phyloP scores from a whole-genome alignment of 202 grass and related monocot species.

The Panicum virgatum region DNA sequence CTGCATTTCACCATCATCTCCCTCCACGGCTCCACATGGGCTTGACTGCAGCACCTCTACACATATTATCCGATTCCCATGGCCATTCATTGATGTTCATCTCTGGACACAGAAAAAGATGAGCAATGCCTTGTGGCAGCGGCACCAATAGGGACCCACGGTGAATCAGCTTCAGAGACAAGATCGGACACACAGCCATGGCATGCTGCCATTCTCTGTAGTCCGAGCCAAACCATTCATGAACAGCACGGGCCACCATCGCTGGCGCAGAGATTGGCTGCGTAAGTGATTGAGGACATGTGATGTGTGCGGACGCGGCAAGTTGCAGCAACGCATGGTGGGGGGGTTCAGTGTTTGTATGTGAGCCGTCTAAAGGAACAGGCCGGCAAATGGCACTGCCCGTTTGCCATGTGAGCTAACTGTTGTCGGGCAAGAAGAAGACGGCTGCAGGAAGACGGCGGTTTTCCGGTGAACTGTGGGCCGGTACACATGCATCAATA shows the following conservation, averaged over 20 bases:
- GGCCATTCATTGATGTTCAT: conserved; percentile 3
- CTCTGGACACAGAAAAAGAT: conserved; percentile 14
- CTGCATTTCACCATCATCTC: conserved; percentile 28
- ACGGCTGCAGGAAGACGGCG: background rate
- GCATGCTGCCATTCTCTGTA: background rate
- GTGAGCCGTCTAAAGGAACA: conserved; percentile 29
- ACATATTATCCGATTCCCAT: conserved; percentile 17
- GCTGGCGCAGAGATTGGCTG: background rate
- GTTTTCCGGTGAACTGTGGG: conserved; percentile 38
- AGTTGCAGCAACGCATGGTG: conserved; percentile 31
- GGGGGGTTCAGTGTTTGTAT: conserved; percentile 17
- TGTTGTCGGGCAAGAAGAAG: conserved; percentile 7
- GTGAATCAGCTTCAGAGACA: conserved; percentile 13
- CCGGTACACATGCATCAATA: background rate
- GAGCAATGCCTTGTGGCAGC: background rate
- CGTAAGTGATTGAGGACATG: conserved; percentile 5
- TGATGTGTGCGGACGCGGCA: conserved; percentile 28
- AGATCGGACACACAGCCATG: conserved; percentile 24
- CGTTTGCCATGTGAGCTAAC: conserved; percentile 37
- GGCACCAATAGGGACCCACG: too few relatives aligned
- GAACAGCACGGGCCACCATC: background rate
- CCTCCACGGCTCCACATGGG: background rate
- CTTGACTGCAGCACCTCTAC: background rate
- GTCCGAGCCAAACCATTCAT: conserved; percentile 6
- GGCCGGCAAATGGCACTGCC: conserved; percentile 8